These are phyloP conservation scores for Pichia phayaonensis DNA, from an alignment of 805 yeast genomes.

Conservation along the genomic window DNA sequence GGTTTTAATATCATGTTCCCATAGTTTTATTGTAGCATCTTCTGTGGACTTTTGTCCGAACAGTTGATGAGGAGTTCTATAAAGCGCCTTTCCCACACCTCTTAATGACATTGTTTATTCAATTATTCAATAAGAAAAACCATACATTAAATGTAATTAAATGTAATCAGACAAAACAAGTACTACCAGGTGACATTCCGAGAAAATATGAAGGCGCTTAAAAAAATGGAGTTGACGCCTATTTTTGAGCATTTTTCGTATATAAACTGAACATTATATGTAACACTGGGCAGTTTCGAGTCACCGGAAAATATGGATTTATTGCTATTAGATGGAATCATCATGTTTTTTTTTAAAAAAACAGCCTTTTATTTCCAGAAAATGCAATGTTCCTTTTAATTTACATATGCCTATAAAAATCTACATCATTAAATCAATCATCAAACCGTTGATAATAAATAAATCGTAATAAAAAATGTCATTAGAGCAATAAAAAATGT, in stretches of 20 bases:
- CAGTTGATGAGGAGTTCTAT: constrained; percentile 31
- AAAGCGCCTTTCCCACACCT: constrained; percentile 31
- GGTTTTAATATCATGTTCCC: constrained; percentile 36
- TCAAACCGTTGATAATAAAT: not conserved
- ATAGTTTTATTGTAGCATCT: constrained; percentile 34
- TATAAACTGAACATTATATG: too few species aligned
- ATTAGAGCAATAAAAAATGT: not conserved
- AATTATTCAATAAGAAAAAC: not conserved
- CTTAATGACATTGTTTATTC: constrained; percentile 25
- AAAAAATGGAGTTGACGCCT: not conserved
- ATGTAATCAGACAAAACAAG: not conserved
- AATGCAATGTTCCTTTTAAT: not conserved
- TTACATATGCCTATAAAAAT: not conserved
- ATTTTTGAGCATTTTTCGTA: too few species aligned
- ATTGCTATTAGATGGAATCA: too few species aligned
- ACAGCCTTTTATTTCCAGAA: not conserved
- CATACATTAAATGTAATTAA: not conserved
- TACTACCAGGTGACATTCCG: not conserved
- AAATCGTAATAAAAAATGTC: not conserved
- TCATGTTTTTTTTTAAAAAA: too few species aligned
- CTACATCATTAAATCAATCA: not conserved
- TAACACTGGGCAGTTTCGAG: too few species aligned
- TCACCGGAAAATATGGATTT: too few species aligned
- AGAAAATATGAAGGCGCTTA: not conserved
- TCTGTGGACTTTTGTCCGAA: constrained; percentile 28